Conservation (phyloP, 306 rosid species). For the Citrullus mucosospermus region DNA sequence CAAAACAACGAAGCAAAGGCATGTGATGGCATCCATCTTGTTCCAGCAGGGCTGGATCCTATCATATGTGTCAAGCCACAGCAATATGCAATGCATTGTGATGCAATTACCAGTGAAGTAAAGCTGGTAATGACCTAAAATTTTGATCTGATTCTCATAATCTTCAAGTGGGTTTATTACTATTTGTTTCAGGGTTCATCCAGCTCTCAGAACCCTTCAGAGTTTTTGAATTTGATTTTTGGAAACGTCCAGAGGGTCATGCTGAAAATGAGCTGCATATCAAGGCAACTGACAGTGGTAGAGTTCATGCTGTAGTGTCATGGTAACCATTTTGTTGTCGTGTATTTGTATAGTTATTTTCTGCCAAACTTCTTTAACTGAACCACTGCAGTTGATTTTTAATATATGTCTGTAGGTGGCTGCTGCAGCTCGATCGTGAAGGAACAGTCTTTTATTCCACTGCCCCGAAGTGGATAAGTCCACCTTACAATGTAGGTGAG, state of each 20-base stretch:
- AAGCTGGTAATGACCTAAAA: slow-evolving; percentile 36
- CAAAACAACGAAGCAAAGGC: slow-evolving; percentile 35
- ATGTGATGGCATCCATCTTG: slow-evolving; percentile 57
- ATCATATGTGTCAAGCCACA: slow-evolving; percentile 41
- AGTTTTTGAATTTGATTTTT: slow-evolving; percentile 94
- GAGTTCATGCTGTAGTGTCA: slow-evolving; percentile 66
- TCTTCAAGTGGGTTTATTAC: slow-evolving; percentile 17
- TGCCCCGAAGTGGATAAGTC: slow-evolving; percentile 71
- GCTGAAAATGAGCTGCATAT: slow-evolving; percentile 42
- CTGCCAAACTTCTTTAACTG: not conserved
- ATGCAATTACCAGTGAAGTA: slow-evolving; percentile 47
- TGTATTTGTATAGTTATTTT: not conserved
- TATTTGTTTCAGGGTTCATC: slow-evolving; percentile 42
- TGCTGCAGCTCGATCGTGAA: slow-evolving; percentile 77
- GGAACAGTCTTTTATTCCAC: slow-evolving; percentile 81
- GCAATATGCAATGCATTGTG: slow-evolving; percentile 70
- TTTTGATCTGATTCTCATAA: slow-evolving; percentile 1
- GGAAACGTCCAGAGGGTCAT: slow-evolving; percentile 89
- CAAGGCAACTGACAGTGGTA: slow-evolving; percentile 58
- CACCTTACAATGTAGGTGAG: slow-evolving; percentile 32
- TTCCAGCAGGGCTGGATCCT: slow-evolving; percentile 33
- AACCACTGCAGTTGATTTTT: not conserved
- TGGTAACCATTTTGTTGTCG: slow-evolving; percentile 41
- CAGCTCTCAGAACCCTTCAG: slow-evolving; percentile 99
- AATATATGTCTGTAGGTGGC: slow-evolving; percentile 50